Base-by-base conservation (phyloP, 2,329 filamentous ascomycete species). In the Xylaria sp. region DNA sequence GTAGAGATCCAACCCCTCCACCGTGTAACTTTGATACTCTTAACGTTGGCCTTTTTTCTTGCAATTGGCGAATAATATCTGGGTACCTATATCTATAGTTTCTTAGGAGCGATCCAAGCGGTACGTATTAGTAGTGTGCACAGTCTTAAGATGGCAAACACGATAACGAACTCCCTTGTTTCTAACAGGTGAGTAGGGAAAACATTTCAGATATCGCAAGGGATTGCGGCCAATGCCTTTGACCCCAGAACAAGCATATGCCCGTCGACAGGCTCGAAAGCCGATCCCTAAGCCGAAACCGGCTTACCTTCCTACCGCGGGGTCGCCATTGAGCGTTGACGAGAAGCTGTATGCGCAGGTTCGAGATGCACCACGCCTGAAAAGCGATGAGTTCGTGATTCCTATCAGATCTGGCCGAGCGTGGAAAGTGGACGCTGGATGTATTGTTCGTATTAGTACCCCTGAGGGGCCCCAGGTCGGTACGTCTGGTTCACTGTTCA, bases 401-500 rank as follows among this genome's bases (percentile, higher is more conserved):
- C 90, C 92, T 0, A 92, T 94, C 36, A 89, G 93, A 41, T 92
- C 90, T 1, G 93, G 91, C 0, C 85, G 84, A 68, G 92, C 93
- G 0, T 96, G 91, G 91, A 84, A 86, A 57, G 92, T 91, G 0
- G 86, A 88, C 0, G 88, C 88, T 1, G 91, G 92, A 3, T 86
- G 86, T 58, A 86, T 96, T 66, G 88, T 93, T 69, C 88, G 90
- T 15, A 89, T 97, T 70, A 91, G 89, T 66, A 95, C 93, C 0
- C 92, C 92, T 0, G 83, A 90, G 64, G 93, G 93, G 0, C 89
- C 93, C 0, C 93, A 97, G 81, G 92, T 97, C 58, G 86, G 83
- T 84, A 79, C 31, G 80, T 78, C 18, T 23, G 15, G 31, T 25
- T n/a, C 25, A 13, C 39, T 58, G 48, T 57, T 57, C 36, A 33